Conservation (phyloP, 371 early-diverging fungal species). For the Mortierella sp. region DNA sequence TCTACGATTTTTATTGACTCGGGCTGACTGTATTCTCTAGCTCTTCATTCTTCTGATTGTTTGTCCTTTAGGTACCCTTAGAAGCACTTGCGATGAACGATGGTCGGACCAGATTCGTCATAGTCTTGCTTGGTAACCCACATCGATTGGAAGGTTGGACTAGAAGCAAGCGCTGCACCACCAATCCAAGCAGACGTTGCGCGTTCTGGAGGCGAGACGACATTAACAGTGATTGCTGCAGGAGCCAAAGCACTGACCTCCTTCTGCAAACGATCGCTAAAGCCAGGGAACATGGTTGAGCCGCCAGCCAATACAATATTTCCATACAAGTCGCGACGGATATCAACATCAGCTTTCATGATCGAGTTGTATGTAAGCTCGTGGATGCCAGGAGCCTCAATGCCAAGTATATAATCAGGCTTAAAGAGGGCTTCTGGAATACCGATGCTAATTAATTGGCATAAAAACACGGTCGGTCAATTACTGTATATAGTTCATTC, state of each 20-base stretch:
- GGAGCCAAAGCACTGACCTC: slow-evolving; percentile 88
- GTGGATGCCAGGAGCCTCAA: slow-evolving; percentile 90
- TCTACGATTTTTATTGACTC: neutral
- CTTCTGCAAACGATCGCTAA: slow-evolving; percentile 89
- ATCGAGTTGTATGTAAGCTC: slow-evolving; percentile 92
- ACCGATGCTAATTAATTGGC: slow-evolving; percentile 65
- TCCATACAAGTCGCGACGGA: slow-evolving; percentile 85
- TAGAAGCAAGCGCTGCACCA: slow-evolving; percentile 91
- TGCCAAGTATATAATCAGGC: slow-evolving; percentile 84
- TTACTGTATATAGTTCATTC: too few relatives aligned
- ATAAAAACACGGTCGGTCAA: neutral
- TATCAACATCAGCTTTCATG: slow-evolving; percentile 89
- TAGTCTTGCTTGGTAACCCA: slow-evolving; percentile 88
- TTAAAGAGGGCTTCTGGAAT: slow-evolving; percentile 87
- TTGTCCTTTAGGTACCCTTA: slow-evolving; percentile 59
- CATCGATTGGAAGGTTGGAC: slow-evolving; percentile 77
- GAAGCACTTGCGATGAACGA: slow-evolving; percentile 99
- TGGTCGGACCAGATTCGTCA: slow-evolving; percentile 97
- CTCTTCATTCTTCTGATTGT: neutral
- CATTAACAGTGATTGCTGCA: slow-evolving; percentile 92
- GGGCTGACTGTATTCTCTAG: neutral
- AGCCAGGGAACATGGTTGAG: slow-evolving; percentile 83
- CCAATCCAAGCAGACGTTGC: slow-evolving; percentile 98
- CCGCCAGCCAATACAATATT: slow-evolving; percentile 96
- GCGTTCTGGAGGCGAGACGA: slow-evolving; percentile 95